Percentiles rank a stretch among this genome's conserved stretches.
Evolutionary conservation across 352 stramenopile genomes (phyloP).

Genomic region (Phytophthora pinifolia): DNA sequence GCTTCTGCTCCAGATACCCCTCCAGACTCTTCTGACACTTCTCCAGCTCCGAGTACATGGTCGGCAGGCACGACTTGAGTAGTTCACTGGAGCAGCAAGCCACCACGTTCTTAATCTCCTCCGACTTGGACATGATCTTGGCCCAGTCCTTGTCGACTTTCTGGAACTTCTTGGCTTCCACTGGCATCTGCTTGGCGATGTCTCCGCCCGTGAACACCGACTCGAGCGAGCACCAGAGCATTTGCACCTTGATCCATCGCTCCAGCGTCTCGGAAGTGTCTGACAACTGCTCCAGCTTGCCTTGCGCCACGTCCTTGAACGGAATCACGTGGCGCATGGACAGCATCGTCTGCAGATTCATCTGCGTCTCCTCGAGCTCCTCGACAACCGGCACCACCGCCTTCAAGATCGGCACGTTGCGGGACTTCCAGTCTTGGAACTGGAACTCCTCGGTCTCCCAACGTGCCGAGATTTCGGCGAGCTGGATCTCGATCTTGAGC

Average conservation of each 20-base stretch:
- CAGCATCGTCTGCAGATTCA: slow-evolving; percentile 98
- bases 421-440: slow-evolving; percentile 94
- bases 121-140: slow-evolving; percentile 96
- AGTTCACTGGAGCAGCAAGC: slow-evolving; percentile 95
- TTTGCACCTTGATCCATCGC: slow-evolving; percentile 98
- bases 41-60: slow-evolving; percentile 98
- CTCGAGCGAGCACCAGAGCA: slow-evolving; percentile 98
- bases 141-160: slow-evolving; percentile 99
- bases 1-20: slow-evolving; percentile 98
- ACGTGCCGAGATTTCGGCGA: slow-evolving; percentile 93
- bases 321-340: slow-evolving; percentile 97
- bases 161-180: slow-evolving; percentile 98
- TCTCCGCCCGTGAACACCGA: slow-evolving; percentile 98
- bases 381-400: slow-evolving; percentile 95
- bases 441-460: slow-evolving; percentile 96
- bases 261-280: slow-evolving; percentile 98
- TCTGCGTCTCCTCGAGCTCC: slow-evolving; percentile 97
- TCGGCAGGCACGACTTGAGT: slow-evolving; percentile 95
- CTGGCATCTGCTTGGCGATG: slow-evolving; percentile 98
- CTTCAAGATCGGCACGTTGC: slow-evolving; percentile 96
- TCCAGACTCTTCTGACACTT: slow-evolving; percentile 98
- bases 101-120: slow-evolving; percentile 92
- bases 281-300: slow-evolving; percentile 93
- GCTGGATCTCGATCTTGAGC: slow-evolving; percentile 95
- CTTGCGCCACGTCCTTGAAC: slow-evolving; percentile 96